Base-by-base conservation (phyloP, 257 asterid genomes). In the Nicotiana undulata region DNA sequence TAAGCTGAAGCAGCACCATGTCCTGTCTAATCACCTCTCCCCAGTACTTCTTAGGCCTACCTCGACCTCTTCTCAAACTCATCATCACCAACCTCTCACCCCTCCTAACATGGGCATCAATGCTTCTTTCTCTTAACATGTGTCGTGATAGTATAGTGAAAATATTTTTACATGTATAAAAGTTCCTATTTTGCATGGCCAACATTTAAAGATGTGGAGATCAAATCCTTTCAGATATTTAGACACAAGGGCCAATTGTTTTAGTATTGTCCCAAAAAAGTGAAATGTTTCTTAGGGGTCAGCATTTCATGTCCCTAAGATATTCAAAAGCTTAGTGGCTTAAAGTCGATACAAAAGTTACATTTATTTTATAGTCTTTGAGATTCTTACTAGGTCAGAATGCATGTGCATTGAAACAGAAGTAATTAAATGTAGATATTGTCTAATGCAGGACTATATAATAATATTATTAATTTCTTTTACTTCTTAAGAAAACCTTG, bases 211-310 rank as follows among this genome's bases (percentile, higher is more conserved):
- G 34, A 32, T 9, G 0, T 65, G 7, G 4, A 65, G 75, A 65
- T 65, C 7, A 24, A 32, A 44, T 70, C 58, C n/a, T 44, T 40
- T 12, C 17, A 72, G 40, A 72, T 34, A 72, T 46, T 72, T 72
- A 3, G 60, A 72, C 77, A 72, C 78, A 24, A 46, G 60, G 40
- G 34, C 37, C 78, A 24, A 72, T n/a, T 72, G 3, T 58, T 18
- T 31, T 46, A 13, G 32, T 40, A 40, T 11, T 7, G 22, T 24
- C 60, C 60, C 40, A 22, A 72, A 72, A 72, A 72, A 58, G 32
- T 46, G 60, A 72, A 72, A 72, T 72, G 40, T 72, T 72, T 72
- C 78, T 24, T 46, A 46, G 78, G 32, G 22, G 78, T 72, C 77
- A 72, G 78, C 40, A 15, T 72, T 55, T 72, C 6, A 72, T 46